Conservation (phyloP, 2,329 filamentous ascomycete species). For the Calycina herbarum region DNA sequence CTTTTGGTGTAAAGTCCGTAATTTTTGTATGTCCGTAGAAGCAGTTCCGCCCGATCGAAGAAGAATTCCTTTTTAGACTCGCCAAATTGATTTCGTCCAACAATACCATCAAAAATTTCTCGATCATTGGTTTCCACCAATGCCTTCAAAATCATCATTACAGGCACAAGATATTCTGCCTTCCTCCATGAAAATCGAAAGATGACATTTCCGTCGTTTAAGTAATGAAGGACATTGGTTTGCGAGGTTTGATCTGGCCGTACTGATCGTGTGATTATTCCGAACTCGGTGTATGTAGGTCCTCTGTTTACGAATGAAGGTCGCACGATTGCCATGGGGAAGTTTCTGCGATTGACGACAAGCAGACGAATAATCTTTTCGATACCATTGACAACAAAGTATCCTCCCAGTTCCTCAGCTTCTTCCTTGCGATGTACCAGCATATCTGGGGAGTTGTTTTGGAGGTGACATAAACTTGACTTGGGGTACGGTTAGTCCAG, state of each 20-base stretch:
- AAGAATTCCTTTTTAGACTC: slow-evolving; percentile 87
- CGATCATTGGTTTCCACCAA: slow-evolving; percentile 93
- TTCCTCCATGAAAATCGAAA: slow-evolving; percentile 98
- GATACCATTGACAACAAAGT: slow-evolving; percentile 96
- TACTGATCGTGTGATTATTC: slow-evolving; percentile 88
- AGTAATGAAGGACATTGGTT: slow-evolving; percentile 94
- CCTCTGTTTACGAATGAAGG: slow-evolving; percentile 88
- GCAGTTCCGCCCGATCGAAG: slow-evolving; percentile 87
- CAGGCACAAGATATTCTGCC: slow-evolving; percentile 92
- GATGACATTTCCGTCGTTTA: slow-evolving; percentile 92
- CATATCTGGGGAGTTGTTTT: slow-evolving; percentile 78
- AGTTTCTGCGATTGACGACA: slow-evolving; percentile 87
- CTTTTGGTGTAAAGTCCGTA: slow-evolving; percentile 81
- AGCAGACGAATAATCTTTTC: slow-evolving; percentile 95
- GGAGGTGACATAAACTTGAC: slow-evolving; percentile 89
- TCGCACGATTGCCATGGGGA: slow-evolving; percentile 90
- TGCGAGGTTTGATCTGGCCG: slow-evolving; percentile 97
- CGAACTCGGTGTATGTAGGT: slow-evolving; percentile 81
- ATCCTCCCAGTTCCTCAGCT: slow-evolving; percentile 92
- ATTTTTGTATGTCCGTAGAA: slow-evolving; percentile 89
- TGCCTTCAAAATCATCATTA: slow-evolving; percentile 96
- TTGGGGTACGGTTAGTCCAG: slow-evolving; percentile 38
- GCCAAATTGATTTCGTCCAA: slow-evolving; percentile 74
- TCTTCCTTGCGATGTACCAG: slow-evolving; percentile 90
- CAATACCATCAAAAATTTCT: slow-evolving; percentile 91